Conservation (phyloP, 169 alveolate species). For the Gregarina niphandrodes region DNA sequence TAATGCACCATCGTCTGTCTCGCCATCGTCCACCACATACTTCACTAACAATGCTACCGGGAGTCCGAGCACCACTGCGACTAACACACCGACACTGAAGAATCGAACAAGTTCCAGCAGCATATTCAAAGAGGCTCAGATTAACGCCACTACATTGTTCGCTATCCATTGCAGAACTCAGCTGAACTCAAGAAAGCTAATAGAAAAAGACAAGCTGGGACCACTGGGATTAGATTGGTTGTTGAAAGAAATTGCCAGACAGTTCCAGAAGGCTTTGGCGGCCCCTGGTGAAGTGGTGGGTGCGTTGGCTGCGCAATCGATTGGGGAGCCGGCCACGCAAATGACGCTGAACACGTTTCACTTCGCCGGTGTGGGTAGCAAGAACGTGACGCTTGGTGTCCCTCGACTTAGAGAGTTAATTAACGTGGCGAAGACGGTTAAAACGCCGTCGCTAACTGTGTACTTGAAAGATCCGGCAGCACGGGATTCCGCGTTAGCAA, state of each 20-base stretch:
- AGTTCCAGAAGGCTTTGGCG: conserved; percentile 70
- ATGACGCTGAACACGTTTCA: conserved; percentile 99
- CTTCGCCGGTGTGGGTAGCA: conserved; percentile 96
- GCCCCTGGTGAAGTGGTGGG: conserved; percentile 96
- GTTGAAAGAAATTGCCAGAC: conserved; percentile 81
- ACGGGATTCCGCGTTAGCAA: conserved; percentile 60
- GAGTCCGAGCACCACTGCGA: too few relatives aligned
- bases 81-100: background rate
- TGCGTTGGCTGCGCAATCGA: conserved; percentile 96
- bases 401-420: conserved; percentile 94
- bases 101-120: background rate
- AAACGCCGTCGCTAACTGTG: conserved; percentile 86
- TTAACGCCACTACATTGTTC: conserved; percentile 55
- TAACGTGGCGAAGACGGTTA: conserved; percentile 89
- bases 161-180: conserved; percentile 73
- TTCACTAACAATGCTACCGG: too few relatives aligned
- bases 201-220: conserved; percentile 73
- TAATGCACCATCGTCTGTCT: too few relatives aligned
- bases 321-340: conserved; percentile 99
- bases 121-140: conserved; percentile 60
- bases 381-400: conserved; percentile 97
- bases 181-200: conserved; percentile 65
- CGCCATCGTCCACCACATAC: too few relatives aligned
- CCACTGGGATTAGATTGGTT: conserved; percentile 70
- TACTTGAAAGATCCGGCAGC: conserved; percentile 58